Evolutionary conservation across 805 yeast genomes (phyloP), one percentile per base, ranked within the genome.

Genomic region (Suhomyces pyralidae): DNA sequence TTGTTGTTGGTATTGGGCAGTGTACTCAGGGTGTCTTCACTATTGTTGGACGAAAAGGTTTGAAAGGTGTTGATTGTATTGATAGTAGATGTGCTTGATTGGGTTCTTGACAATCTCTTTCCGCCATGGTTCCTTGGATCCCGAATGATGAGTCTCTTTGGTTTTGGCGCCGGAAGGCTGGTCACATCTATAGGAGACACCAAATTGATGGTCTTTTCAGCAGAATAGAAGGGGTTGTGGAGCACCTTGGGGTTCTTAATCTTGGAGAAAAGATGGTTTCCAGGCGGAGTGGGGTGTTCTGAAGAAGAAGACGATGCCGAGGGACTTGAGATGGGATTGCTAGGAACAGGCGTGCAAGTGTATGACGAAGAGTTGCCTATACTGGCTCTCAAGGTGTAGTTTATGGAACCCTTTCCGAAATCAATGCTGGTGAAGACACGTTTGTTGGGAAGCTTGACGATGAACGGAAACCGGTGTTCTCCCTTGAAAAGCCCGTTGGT

Each of bases 401-500:
- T 67, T 14, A 91, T 88, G 17, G 89, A 81, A n/a, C 97, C 97
- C 60, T 84, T 83, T 59, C 92, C 97, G 60, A 91, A 91, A 57
- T 84, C 85, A 24, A 91, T 80, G 48, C 90, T 83, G 20, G 94
- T 87, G 66, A 77, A 85, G 3, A 89, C 79, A 57, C 87, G 81
- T 57, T 81, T 83, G 58, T 78, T 79, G 0, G 97, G 97, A n/a
- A 91, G 76, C 59, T 82, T 85, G 43, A 91, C 88, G 46, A 86
- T 81, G 63, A 91, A 92, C 19, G 96, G 96, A 64, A 92, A 91
- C 34, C 89, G 71, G 68, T 91, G 97, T 63, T 88, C 93, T 42
- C 97, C 97, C 61, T 83, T 82, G 17, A 83, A 80, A n/a, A 88
- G 65, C 0, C 88, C 88, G 53, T 68, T 74, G 14, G 64, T 48